phyloP scores from a whole-genome alignment of 2,329 filamentous ascomycete species.

The Ploettnerulaceae sp. region DNA sequence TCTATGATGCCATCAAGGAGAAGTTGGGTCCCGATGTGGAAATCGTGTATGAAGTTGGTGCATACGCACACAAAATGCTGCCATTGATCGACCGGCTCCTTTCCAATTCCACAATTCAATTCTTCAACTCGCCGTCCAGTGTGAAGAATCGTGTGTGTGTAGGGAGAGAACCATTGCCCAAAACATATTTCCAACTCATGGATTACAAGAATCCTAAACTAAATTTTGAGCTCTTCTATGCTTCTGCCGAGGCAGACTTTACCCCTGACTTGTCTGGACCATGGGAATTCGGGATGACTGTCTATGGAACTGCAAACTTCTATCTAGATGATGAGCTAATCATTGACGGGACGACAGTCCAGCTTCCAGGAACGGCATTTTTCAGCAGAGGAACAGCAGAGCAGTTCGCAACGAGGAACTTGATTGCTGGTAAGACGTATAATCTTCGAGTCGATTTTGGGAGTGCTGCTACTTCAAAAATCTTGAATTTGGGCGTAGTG shows the following conservation, averaged over 20 bases:
- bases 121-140: slow-evolving; percentile 55
- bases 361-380: slow-evolving; percentile 37
- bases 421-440: slow-evolving; percentile 33
- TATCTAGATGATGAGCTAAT: slow-evolving; percentile 34
- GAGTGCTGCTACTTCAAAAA: slow-evolving; percentile 52
- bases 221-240: slow-evolving; percentile 34
- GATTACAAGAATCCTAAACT: slow-evolving; percentile 43
- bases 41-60: slow-evolving; percentile 51
- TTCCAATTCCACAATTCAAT: slow-evolving; percentile 51
- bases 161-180: slow-evolving; percentile 43
- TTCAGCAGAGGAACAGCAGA: slow-evolving; percentile 36
- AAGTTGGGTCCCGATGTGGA: slow-evolving; percentile 16
- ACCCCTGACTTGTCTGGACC: slow-evolving; percentile 21
- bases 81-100: slow-evolving; percentile 51
- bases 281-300: slow-evolving; percentile 36
- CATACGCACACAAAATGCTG: slow-evolving; percentile 58
- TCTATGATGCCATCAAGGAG: slow-evolving; percentile 32
- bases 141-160: slow-evolving; percentile 43
- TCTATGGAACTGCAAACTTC: slow-evolving; percentile 35
- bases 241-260: slow-evolving; percentile 31
- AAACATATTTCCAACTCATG: slow-evolving; percentile 43
- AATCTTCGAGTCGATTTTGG: slow-evolving; percentile 42
- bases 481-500: slow-evolving; percentile 43
- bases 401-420: slow-evolving; percentile 24
- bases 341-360: slow-evolving; percentile 34